A percentile compares a stretch with the other conserved stretches of the same genome.
Conservation (phyloP, 2,329 filamentous ascomycete species). For the Daldinia eschscholtzii region DNA sequence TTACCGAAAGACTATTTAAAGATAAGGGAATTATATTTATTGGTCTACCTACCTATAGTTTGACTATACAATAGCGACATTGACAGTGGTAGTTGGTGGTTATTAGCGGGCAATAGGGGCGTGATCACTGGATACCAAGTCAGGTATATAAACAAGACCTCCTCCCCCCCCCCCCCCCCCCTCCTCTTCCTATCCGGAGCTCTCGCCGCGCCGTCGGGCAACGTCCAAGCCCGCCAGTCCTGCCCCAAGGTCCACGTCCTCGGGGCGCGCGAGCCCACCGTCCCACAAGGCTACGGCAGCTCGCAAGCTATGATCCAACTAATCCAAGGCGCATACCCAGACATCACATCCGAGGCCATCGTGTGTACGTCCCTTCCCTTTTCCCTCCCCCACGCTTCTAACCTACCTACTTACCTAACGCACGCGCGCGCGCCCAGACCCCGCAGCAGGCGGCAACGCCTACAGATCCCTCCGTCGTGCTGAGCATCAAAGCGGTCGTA, state of each 20-base stretch:
- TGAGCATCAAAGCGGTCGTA: conserved; percentile 55
- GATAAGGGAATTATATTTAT: not conserved
- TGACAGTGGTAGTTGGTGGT: no score
- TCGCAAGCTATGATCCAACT: conserved; percentile 1
- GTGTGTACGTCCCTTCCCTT: not conserved
- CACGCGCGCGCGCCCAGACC: not conserved
- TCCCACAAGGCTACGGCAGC: not conserved
- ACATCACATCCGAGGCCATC: not conserved
- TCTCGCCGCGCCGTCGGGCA: not conserved
- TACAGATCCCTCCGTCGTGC: not conserved
- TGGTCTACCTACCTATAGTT: no score
- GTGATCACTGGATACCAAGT: not conserved
- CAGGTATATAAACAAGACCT: not conserved
- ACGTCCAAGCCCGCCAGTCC: not conserved
- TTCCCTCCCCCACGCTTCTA: not conserved
- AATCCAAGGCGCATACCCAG: not conserved
- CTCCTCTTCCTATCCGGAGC: not conserved
- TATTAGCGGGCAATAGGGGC: not conserved
- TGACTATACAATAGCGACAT: no score
- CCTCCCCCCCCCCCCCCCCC: not conserved
- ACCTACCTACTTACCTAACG: not conserved
- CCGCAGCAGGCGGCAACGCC: conserved; percentile 3
- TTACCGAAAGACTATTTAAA: not conserved
- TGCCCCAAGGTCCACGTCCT: not conserved
- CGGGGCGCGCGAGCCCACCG: not conserved